These are phyloP conservation scores for Colletotrichum sp. DNA, from an alignment of 2,329 filamentous ascomycete genomes.

Conservation along the genomic window DNA sequence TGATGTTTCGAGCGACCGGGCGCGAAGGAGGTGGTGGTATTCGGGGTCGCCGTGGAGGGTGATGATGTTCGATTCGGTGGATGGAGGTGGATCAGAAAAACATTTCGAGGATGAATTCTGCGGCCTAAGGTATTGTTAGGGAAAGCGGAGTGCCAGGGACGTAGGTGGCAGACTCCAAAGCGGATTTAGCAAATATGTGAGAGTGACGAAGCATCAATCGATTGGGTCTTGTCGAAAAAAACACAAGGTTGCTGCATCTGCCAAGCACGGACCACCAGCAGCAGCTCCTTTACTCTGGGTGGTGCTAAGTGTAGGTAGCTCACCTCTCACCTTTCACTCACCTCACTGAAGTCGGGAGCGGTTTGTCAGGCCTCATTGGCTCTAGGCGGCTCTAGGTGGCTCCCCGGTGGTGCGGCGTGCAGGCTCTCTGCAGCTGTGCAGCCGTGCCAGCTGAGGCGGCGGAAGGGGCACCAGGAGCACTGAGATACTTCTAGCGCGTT, in stretches of 20 bases:
- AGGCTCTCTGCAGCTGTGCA: constrained; percentile 7
- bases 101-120: constrained; percentile 22
- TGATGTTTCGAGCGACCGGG: constrained; percentile 22
- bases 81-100: constrained; percentile 15
- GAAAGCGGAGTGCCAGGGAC: constrained; percentile 16
- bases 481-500: background rate
- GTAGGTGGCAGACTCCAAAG: constrained; percentile 9
- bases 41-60: constrained; percentile 13
- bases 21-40: background rate
- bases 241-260: constrained; percentile 32
- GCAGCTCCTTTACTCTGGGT: constrained; percentile 1
- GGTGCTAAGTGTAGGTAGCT: background rate
- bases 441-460: constrained; percentile 16
- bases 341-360: background rate
- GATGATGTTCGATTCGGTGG: constrained; percentile 4
- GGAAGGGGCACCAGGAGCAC: constrained; percentile 5
- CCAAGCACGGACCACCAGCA: constrained; percentile 38
- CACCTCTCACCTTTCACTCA: background rate
- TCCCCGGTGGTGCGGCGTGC: background rate
- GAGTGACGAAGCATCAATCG: constrained; percentile 27
- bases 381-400: background rate
- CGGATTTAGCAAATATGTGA: constrained; percentile 23
- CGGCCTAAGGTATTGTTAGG: constrained; percentile 4
- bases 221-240: constrained; percentile 35
- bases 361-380: background rate